Evolutionary conservation across 129 eudicot genomes (phyloP).

Genomic region (Smallanthus sonchifolius): DNA sequence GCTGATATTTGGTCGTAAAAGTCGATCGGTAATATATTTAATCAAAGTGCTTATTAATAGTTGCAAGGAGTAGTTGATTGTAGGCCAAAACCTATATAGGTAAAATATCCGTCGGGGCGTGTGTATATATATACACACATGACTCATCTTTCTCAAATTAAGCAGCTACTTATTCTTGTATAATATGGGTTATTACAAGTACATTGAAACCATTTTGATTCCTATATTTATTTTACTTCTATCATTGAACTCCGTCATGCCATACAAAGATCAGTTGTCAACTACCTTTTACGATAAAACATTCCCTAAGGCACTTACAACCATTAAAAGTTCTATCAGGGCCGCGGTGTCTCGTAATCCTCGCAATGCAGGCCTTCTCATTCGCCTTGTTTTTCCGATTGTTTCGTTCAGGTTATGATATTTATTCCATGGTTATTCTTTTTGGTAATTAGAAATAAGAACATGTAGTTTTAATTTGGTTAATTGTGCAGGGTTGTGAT

Average conservation of each 20-base stretch:
- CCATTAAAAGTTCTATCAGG: slow-evolving; percentile 31
- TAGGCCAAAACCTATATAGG: too few species aligned
- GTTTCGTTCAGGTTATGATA: slow-evolving; percentile 34
- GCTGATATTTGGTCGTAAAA: too few species aligned
- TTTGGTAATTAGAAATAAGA: neutral
- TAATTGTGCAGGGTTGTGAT: neutral
- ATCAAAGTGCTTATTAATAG: too few species aligned
- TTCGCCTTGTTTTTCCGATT: slow-evolving; percentile 39
- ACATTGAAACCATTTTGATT: neutral
- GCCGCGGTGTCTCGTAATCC: slow-evolving; percentile 38
- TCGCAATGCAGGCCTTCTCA: slow-evolving; percentile 28
- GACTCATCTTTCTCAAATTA: too few species aligned
- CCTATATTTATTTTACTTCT: slow-evolving; percentile 14
- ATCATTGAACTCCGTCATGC: slow-evolving; percentile 14
- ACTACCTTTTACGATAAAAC: slow-evolving; percentile 56
- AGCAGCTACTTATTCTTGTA: neutral
- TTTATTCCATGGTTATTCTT: neutral
- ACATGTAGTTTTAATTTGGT: neutral
- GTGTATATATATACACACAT: too few species aligned
- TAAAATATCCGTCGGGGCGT: too few species aligned
- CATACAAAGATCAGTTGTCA: slow-evolving; percentile 47
- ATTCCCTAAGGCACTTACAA: slow-evolving; percentile 55
- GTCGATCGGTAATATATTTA: too few species aligned
- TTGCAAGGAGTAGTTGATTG: too few species aligned
- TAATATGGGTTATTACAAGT: slow-evolving; percentile 7